phyloP scores from a whole-genome alignment of 306 rosid genomes.

The Alnus glutinosa region DNA sequence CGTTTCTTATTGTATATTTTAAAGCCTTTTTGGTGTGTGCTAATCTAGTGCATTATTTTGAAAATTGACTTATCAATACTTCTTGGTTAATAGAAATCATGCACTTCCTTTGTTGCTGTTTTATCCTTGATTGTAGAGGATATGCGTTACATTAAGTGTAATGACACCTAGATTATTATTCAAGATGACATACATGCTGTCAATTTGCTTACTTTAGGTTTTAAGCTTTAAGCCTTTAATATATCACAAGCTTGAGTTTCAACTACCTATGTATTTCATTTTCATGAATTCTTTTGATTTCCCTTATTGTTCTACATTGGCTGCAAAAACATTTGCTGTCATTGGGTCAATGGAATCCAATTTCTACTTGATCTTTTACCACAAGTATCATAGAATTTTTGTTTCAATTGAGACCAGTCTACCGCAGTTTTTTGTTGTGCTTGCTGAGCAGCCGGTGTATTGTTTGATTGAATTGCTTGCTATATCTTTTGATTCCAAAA shows the following conservation, averaged over 20 bases:
- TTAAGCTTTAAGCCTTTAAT: too few species aligned
- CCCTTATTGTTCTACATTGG: not conserved
- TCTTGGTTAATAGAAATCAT: not conserved
- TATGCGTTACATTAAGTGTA: not conserved
- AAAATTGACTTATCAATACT: not conserved
- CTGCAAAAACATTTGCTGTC: not conserved
- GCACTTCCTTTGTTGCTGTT: not conserved
- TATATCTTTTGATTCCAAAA: slow-evolving; percentile 1
- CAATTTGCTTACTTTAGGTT: too few species aligned
- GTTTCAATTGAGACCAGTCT: not conserved
- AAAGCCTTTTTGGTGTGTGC: not conserved
- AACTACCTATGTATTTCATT: not conserved
- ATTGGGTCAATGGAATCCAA: not conserved
- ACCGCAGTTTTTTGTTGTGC: not conserved
- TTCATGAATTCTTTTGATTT: not conserved
- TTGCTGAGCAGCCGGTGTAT: not conserved
- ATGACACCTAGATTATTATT: not conserved
- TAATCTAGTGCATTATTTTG: not conserved
- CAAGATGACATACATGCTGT: too few species aligned
- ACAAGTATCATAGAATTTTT: not conserved
- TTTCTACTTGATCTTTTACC: not conserved
- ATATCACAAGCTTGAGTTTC: not conserved
- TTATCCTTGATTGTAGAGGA: not conserved
- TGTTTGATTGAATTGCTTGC: slow-evolving; percentile 1
- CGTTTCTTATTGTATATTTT: not conserved